A percentile compares a stretch with the other conserved stretches of the same genome.
These are phyloP conservation scores for Tolypocladium album DNA, from an alignment of 2,329 filamentous ascomycete genomes.

Conservation along the genomic window DNA sequence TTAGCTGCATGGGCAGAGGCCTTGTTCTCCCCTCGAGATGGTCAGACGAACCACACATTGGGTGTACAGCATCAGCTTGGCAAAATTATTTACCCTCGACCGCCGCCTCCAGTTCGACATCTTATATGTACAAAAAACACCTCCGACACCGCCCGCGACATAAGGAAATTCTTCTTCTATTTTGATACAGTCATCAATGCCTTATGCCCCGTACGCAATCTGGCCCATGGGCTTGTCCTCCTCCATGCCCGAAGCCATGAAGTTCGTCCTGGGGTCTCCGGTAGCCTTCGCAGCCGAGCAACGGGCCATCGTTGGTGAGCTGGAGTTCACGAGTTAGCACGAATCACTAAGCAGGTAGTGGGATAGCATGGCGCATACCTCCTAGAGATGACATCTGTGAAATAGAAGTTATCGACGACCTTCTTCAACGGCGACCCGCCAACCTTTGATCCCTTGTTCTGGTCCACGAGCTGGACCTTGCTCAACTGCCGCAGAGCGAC, in stretches of 20 bases:
- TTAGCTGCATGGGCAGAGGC: not conserved
- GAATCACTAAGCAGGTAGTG: slow-evolving; percentile 4
- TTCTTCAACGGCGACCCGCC: slow-evolving; percentile 67
- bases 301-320: slow-evolving; percentile 96
- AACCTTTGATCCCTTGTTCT: slow-evolving; percentile 80
- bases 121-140: slow-evolving; percentile 28
- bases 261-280: slow-evolving; percentile 66
- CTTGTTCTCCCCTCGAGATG: not conserved
- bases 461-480: slow-evolving; percentile 91
- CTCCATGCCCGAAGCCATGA: slow-evolving; percentile 63
- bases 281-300: slow-evolving; percentile 88
- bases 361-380: slow-evolving; percentile 49
- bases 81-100: slow-evolving; percentile 11
- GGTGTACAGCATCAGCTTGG: not conserved
- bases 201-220: slow-evolving; percentile 46
- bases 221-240: slow-evolving; percentile 52
- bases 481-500: slow-evolving; percentile 63
- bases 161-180: slow-evolving; percentile 22
- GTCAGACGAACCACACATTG: not conserved
- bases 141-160: slow-evolving; percentile 14
- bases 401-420: slow-evolving; percentile 93
- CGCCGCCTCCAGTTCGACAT: slow-evolving; percentile 10
- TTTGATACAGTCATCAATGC: slow-evolving; percentile 19
- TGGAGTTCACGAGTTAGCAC: slow-evolving; percentile 26
- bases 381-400: slow-evolving; percentile 93